These are phyloP conservation scores for Adenanthera pavonina DNA, from an alignment of 306 rosid genomes.

Conservation along the genomic window DNA sequence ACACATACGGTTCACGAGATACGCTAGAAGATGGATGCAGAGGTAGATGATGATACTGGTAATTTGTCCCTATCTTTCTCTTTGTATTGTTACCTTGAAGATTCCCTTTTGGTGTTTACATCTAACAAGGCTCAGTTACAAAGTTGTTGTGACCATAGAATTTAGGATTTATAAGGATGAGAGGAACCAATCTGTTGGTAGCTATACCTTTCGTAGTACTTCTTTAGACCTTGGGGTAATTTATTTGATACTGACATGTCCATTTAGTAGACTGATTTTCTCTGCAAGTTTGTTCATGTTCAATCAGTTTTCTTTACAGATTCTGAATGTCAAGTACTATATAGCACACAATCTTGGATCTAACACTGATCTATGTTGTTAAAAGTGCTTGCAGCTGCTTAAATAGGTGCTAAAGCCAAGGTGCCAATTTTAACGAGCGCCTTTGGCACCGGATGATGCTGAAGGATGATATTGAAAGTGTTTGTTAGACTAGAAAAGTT, in stretches of 20 bases:
- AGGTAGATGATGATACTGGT: constrained; percentile 39
- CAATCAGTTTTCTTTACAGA: not conserved
- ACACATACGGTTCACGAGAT: constrained; percentile 53
- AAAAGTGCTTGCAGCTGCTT: no score
- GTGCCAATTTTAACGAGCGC: no score
- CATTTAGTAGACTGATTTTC: not conserved
- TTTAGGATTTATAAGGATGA: not conserved
- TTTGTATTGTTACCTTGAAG: not conserved
- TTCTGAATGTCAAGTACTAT: no score
- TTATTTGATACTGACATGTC: not conserved
- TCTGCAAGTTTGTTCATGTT: not conserved
- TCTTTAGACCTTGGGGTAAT: not conserved
- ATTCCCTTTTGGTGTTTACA: no score
- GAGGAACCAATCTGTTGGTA: not conserved
- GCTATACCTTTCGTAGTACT: not conserved
- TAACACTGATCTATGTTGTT: no score
- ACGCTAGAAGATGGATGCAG: constrained; percentile 55
- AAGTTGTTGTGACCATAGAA: not conserved
- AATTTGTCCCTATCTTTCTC: not conserved
- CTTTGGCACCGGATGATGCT: no score
- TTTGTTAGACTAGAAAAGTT: no score
- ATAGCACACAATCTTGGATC: no score
- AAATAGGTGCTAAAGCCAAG: no score
- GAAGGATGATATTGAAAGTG: no score
- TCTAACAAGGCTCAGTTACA: not conserved